These are phyloP conservation scores for Flaveria robusta DNA, from an alignment of 129 eudicot species.

Conservation along the genomic window DNA sequence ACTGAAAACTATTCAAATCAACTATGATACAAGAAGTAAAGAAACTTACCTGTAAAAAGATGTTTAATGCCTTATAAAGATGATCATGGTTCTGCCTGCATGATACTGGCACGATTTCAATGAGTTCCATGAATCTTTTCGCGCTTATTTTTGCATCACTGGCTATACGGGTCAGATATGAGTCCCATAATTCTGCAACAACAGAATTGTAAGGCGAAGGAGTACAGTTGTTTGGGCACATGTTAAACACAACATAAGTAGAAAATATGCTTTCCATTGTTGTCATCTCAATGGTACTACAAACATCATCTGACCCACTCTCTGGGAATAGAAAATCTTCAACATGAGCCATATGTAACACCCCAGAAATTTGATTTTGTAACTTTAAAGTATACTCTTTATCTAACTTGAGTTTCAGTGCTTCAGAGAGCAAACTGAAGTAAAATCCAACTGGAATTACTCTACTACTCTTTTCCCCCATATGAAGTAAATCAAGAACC, in stretches of 20 bases:
- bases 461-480: slow-evolving; percentile 57
- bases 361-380: slow-evolving; percentile 60
- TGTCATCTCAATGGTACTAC: slow-evolving; percentile 50
- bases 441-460: slow-evolving; percentile 83
- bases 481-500: slow-evolving; percentile 68
- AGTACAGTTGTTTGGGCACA: slow-evolving; percentile 34
- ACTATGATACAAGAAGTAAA: slow-evolving; percentile 10
- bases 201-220: slow-evolving; percentile 44
- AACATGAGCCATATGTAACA: slow-evolving; percentile 66
- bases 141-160: slow-evolving; percentile 46
- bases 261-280: slow-evolving; percentile 65
- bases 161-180: slow-evolving; percentile 60
- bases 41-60: slow-evolving; percentile 56
- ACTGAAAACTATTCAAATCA: background rate
- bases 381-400: slow-evolving; percentile 46
- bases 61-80: slow-evolving; percentile 71
- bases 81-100: slow-evolving; percentile 78
- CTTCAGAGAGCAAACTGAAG: slow-evolving; percentile 62
- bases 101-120: slow-evolving; percentile 62
- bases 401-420: slow-evolving; percentile 51
- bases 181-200: slow-evolving; percentile 87
- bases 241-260: slow-evolving; percentile 47
- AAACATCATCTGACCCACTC: slow-evolving; percentile 29
- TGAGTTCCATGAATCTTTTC: slow-evolving; percentile 65
- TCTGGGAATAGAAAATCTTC: slow-evolving; percentile 67